Conservation (phyloP, 1,284 basidiomycete species). For the Mycena citricolor region DNA sequence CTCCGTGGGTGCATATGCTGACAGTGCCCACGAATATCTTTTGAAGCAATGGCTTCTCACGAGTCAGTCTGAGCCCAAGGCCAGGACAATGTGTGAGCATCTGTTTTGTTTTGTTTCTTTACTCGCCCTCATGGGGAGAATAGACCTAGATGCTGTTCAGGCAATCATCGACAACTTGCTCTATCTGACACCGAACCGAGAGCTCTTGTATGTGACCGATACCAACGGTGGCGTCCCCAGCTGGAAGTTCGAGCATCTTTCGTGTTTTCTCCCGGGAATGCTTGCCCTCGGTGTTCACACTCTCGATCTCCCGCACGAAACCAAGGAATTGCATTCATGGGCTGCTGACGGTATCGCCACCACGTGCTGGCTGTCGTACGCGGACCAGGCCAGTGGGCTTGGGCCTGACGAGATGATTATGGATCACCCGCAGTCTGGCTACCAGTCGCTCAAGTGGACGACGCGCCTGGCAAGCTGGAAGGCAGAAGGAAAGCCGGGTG, state of each 20-base stretch:
- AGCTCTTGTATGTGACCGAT: slow-evolving; percentile 71
- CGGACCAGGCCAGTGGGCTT: slow-evolving; percentile 59
- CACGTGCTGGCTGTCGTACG: slow-evolving; percentile 66
- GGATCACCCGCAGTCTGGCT: slow-evolving; percentile 29
- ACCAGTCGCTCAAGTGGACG: slow-evolving; percentile 42
- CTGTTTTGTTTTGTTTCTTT: slow-evolving; percentile 7
- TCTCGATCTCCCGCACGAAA: slow-evolving; percentile 41
- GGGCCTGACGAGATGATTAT: slow-evolving; percentile 58
- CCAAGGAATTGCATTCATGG: slow-evolving; percentile 48
- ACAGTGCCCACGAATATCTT: slow-evolving; percentile 50
- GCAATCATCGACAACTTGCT: slow-evolving; percentile 64
- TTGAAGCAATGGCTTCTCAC: slow-evolving; percentile 41
- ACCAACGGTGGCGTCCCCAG: slow-evolving; percentile 36
- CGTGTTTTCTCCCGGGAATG: slow-evolving; percentile 74
- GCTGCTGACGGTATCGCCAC: slow-evolving; percentile 67
- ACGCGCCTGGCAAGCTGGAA: slow-evolving; percentile 53
- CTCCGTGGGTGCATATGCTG: slow-evolving; percentile 38
- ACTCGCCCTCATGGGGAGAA: slow-evolving; percentile 41
- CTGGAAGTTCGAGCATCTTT: slow-evolving; percentile 67
- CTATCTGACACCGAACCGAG: slow-evolving; percentile 58
- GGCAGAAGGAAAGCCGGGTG: slow-evolving; percentile 37
- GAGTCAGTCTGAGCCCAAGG: slow-evolving; percentile 20
- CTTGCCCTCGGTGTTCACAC: slow-evolving; percentile 66
- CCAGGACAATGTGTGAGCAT: slow-evolving; percentile 23
- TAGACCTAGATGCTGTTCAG: slow-evolving; percentile 60